Conservation (phyloP, 163 green algal species). For the Trebouxiophyceae sp. region DNA sequence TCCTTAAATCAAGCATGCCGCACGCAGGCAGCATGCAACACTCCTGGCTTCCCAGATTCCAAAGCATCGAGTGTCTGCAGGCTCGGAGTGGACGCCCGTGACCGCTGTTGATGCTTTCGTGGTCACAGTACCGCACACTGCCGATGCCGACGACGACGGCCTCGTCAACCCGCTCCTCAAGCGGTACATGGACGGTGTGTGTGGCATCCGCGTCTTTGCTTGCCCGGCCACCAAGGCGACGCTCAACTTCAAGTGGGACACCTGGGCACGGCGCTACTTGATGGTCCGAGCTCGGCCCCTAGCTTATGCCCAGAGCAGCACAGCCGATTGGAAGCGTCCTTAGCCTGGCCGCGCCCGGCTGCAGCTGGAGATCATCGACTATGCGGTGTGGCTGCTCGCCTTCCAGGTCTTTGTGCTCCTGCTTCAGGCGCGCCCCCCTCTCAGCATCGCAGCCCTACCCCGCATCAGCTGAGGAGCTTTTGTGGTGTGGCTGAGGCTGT, state of each 20-base stretch:
- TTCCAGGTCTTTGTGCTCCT: slow-evolving; percentile 55
- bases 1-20: no score
- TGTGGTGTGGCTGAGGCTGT: no score
- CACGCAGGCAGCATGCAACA: no score
- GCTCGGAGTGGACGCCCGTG: slow-evolving; percentile 28
- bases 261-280: slow-evolving; percentile 37
- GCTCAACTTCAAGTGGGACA: slow-evolving; percentile 54
- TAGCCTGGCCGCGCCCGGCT: no score
- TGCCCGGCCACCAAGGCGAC: slow-evolving; percentile 43
- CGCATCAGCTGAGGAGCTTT: no score
- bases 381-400: slow-evolving; percentile 38
- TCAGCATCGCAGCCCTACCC: no score
- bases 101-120: slow-evolving; percentile 48
- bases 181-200: slow-evolving; percentile 25
- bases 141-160: slow-evolving; percentile 33
- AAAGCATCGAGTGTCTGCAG: neutral
- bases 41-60: no score
- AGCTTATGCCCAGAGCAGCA: no score
- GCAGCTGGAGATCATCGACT: slow-evolving; percentile 26
- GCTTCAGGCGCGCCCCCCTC: slow-evolving; percentile 29
- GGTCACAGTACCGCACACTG: slow-evolving; percentile 41
- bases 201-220: slow-evolving; percentile 34
- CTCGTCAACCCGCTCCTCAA: slow-evolving; percentile 55
- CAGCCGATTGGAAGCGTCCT: no score
- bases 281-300: no score